phyloP scores from a whole-genome alignment of 306 rosid species.

The Trifolium fragiferum region DNA sequence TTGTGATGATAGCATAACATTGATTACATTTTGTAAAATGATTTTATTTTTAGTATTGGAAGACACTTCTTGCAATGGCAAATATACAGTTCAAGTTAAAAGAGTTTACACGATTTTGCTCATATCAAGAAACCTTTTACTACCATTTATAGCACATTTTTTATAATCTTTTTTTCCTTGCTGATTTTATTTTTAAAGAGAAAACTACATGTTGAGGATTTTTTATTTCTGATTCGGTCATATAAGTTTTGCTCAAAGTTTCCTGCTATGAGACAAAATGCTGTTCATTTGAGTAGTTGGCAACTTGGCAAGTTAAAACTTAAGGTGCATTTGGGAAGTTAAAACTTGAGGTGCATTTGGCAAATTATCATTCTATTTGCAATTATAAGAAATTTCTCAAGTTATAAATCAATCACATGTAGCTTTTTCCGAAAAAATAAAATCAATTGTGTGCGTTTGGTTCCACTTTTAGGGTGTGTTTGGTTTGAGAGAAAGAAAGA shows the following conservation, averaged over 20 bases:
- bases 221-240: neutral
- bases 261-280: neutral
- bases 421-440: neutral
- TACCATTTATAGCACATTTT: conserved; percentile 9
- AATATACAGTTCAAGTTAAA: conserved; percentile 14
- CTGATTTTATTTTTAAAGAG: neutral
- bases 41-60: conserved; percentile 29
- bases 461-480: no score
- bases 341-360: no score
- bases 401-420: neutral
- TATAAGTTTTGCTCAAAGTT: neutral
- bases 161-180: neutral
- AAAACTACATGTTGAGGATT: conserved; percentile 15
- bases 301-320: neutral
- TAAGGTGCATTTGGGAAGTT: no score
- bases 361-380: no score
- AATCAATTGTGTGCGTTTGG: neutral
- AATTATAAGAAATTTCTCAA: no score
- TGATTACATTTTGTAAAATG: conserved; percentile 31
- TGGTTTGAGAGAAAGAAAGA: no score
- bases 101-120: conserved; percentile 29
- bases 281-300: neutral
- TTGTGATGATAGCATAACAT: conserved; percentile 52
- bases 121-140: conserved; percentile 6
- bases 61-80: conserved; percentile 31